phyloP scores from a whole-genome alignment of 2,329 filamentous ascomycete species.

The Lanzia echinophila region DNA sequence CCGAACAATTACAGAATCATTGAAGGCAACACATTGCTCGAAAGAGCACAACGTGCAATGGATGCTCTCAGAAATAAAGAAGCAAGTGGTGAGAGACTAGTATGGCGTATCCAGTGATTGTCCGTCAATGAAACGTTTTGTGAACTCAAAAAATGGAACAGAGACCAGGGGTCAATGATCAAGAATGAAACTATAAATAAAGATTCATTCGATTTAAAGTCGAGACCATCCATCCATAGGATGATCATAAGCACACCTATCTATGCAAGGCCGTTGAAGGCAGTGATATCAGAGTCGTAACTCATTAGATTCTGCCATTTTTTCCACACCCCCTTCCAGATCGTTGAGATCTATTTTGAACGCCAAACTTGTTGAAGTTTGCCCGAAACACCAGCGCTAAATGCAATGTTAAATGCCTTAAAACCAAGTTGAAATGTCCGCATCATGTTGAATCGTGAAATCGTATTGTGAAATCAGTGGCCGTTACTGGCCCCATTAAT shows the following conservation, averaged over 20 bases:
- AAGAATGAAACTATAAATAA: background rate
- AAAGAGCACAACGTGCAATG: constrained; percentile 35
- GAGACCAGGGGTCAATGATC: background rate
- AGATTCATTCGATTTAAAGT: background rate
- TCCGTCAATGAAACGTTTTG: too few species aligned
- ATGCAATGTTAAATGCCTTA: constrained; percentile 25
- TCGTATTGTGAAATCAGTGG: constrained; percentile 15
- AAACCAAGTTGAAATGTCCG: constrained; percentile 9
- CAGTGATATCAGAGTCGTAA: constrained; percentile 8
- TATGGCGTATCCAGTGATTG: constrained; percentile 23
- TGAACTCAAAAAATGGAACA: constrained; percentile 14
- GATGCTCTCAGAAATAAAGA: constrained; percentile 37
- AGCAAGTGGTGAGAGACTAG: constrained; percentile 39
- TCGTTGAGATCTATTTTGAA: constrained; percentile 29
- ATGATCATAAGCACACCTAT: background rate
- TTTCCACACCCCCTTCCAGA: constrained; percentile 12
- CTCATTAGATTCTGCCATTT: constrained; percentile 1
- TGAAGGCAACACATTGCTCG: constrained; percentile 34
- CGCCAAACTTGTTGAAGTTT: constrained; percentile 33
- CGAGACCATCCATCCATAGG: background rate
- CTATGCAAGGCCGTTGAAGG: constrained; percentile 13
- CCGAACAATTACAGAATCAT: constrained; percentile 37
- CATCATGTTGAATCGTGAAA: constrained; percentile 30
- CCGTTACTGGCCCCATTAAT: constrained; percentile 16
- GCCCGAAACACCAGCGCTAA: constrained; percentile 28